Conservation (phyloP, 768 basidiomycete genomes). For the Cyathus striatus region DNA sequence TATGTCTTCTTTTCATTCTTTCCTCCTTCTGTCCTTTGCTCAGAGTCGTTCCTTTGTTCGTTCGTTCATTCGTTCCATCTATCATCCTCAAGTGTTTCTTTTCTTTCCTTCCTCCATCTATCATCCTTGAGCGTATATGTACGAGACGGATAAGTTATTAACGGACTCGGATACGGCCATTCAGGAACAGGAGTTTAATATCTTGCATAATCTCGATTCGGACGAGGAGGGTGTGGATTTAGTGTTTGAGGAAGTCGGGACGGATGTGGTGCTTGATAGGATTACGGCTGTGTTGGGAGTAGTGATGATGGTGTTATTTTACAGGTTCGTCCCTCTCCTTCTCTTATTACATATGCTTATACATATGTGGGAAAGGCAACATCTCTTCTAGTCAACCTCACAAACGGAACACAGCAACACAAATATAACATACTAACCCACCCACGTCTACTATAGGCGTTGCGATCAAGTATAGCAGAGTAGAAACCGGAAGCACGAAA, state of each 20-base stretch:
- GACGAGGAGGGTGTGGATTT: conserved; percentile 60
- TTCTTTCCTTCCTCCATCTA: too few species aligned
- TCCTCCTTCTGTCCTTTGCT: too few species aligned
- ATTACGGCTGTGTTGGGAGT: conserved; percentile 47
- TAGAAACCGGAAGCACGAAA: conserved; percentile 51
- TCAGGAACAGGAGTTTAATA: conserved; percentile 68
- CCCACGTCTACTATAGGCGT: conserved; percentile 42
- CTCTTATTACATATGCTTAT: not conserved
- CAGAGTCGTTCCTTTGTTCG: too few species aligned
- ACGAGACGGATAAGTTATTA: conserved; percentile 37
- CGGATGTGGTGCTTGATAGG: conserved; percentile 35
- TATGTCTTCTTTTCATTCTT: too few species aligned
- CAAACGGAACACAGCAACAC: conserved; percentile 49
- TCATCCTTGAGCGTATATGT: not conserved
- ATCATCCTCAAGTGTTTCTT: too few species aligned
- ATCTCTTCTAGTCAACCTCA: conserved; percentile 61
- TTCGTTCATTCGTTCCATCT: too few species aligned
- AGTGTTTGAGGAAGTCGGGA: conserved; percentile 49
- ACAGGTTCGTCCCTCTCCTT: conserved; percentile 31
- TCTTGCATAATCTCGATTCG: conserved; percentile 64
- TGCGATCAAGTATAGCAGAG: conserved; percentile 58
- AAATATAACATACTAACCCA: conserved; percentile 49
- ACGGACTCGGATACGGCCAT: conserved; percentile 47
- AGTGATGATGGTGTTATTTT: conserved; percentile 48
- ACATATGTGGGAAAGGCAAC: conserved; percentile 41